Evolutionary conservation across 2,329 filamentous ascomycete genomes (phyloP), one percentile per base, ranked within the genome.

Genomic region (Atkinsonella hypoxylon): DNA sequence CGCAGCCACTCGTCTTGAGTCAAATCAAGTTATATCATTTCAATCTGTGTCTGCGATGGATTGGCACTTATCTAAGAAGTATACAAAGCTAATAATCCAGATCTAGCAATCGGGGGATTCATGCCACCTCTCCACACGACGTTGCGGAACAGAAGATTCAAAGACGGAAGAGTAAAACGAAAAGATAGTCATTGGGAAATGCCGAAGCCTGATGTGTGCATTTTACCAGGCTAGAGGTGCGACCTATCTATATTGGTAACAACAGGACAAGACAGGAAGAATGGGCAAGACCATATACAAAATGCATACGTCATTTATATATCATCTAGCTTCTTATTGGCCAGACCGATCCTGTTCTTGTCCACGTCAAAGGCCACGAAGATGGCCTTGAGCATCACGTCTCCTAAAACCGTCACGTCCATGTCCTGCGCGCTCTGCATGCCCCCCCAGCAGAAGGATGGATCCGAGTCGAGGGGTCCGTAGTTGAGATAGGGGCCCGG

Each of bases 301-400:
- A 9, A 40, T 18, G 39, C n/a, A 30, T 45, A 36, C 34, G 22
- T 42, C 32, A 45, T 47, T 43, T 49, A 47, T 3, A 53, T 36
- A 53, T 63, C 53, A 32, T 59, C 51, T 38, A 73, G 58, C 12
- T 58, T 51, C 64, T 76, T 76, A 54, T 67, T 67, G 45, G 71
- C 73, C 53, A 76, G 69, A 1, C 73, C 73, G 26, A 70, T 59
- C 15, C 57, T 61, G 13, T 63, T 60, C 13, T 58, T 62, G 46
- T 71, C 67, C 11, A 75, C 56, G 46, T 89, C 83, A 64, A 88
- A 89, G 45, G 88, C 79, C 31, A 84, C 81, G 62, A 85, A 89
- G 55, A 86, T 73, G 50, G 78, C 78, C 78, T 93, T 93, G 57
- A 93, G 75, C 70, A 89, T 87, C 51, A 86, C 74, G 54, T 90